Base-by-base conservation (phyloP, 2,329 filamentous ascomycete genomes). In the Elsinoe necatrix region DNA sequence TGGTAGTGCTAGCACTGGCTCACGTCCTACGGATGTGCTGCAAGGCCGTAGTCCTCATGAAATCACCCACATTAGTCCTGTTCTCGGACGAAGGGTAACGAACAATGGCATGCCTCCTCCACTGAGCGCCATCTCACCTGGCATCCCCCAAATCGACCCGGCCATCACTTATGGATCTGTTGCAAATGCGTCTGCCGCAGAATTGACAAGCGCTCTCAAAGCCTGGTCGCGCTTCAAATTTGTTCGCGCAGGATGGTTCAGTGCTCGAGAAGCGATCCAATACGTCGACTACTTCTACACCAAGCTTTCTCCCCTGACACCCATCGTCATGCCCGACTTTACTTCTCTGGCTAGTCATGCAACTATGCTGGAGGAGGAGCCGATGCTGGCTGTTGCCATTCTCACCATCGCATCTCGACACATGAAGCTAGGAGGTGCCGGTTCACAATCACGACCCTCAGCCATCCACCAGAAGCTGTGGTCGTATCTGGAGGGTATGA, bases 271-370 rank as follows among this genome's bases (percentile, higher is more conserved):
- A 71, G 92, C 89, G 20, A 91, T 97, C 69, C 84, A 86, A 42
- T 97, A 97, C 67, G 88, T 98, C 61, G 85, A 91, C 68, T 97
- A 97, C 72, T 97, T 96, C 72, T 97, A 96, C 73, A 83, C 86
- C 63, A 89, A 90, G 64, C 80, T 97, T 6, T 92, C 90, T 1
- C 92, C 92, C 0, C 77, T 98, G 67, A 97, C 92, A 2, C 93
- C 93, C 0, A 95, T 97, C 59, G 91, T 91, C 4, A 87, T 95
- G 1, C 90, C 91, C 0, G 92, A 95, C 37, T 96, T 95, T 66
- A 85, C 85, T 63, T 83, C 87, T 59, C 87, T 88, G n/a, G 80
- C 83, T 21, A 86, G 85, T 2, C 92, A 97, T 69, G 75, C 81
- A 27, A 87, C 84, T 14, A 76, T 98, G 6, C 78, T 98, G 27